Evolutionary conservation across 257 asterid genomes (phyloP).

Genomic region (Solanum infundibuliforme): DNA sequence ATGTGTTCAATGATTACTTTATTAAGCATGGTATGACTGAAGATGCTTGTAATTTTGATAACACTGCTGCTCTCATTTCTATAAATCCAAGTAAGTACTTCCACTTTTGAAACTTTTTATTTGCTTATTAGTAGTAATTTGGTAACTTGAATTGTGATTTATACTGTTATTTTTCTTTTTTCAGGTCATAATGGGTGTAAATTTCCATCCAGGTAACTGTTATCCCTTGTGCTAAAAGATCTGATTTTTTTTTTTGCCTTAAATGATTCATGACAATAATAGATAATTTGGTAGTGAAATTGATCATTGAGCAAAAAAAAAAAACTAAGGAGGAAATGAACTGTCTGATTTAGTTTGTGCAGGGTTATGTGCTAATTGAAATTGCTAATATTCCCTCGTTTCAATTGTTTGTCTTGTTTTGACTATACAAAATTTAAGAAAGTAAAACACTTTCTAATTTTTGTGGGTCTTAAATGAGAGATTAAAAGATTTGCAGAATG

Average conservation of each 20-base stretch:
- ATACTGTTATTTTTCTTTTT: slow-evolving; percentile 1
- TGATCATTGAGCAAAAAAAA: neutral
- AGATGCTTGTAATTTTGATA: slow-evolving; percentile 50
- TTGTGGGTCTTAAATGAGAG: neutral
- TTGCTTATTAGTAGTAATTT: neutral
- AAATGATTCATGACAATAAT: neutral
- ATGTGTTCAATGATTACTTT: slow-evolving; percentile 70
- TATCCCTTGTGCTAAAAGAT: neutral
- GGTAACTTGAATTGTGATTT: neutral
- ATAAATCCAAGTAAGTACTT: slow-evolving; percentile 65
- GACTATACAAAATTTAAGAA: neutral
- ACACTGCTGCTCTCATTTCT: slow-evolving; percentile 66
- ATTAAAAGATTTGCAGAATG: neutral
- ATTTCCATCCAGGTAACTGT: slow-evolving; percentile 65
- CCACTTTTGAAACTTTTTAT: neutral
- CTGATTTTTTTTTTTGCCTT: neutral
- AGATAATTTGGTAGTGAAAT: neutral
- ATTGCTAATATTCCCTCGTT: neutral
- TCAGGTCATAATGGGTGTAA: slow-evolving; percentile 62
- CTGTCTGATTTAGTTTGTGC: neutral
- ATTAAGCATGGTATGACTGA: slow-evolving; percentile 36
- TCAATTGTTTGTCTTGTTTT: neutral
- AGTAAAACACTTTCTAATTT: neutral
- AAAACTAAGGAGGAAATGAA: neutral
- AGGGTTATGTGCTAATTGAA: neutral